A percentile compares a stretch with the other conserved stretches of the same genome.
Conservation (phyloP, 345 rosid species). For the Pugionium cornutum region DNA sequence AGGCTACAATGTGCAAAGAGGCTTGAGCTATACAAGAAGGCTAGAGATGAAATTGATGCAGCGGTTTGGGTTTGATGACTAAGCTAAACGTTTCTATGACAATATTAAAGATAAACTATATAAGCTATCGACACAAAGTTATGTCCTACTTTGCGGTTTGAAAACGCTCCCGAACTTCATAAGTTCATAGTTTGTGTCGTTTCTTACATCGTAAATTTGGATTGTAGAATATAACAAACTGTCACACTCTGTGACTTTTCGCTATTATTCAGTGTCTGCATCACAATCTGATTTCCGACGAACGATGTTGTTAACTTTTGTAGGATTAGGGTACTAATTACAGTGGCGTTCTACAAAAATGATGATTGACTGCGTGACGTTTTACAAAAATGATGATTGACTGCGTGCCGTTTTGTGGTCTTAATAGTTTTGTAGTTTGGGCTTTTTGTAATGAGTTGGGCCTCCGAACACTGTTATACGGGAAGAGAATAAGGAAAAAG, state of each 20-base stretch:
- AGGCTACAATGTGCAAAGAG: conserved; percentile 60
- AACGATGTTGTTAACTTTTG: too few species aligned
- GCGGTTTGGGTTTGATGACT: conserved; percentile 43
- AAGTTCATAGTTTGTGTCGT: too few species aligned
- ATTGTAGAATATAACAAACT: too few species aligned
- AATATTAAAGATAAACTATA: too few species aligned
- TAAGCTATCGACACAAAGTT: too few species aligned
- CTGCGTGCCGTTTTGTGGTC: background rate
- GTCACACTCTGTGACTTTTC: too few species aligned
- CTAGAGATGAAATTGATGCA: conserved; percentile 73
- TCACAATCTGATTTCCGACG: too few species aligned
- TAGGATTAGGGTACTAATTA: too few species aligned
- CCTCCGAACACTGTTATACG: background rate
- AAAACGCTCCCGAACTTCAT: too few species aligned
- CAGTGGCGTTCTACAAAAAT: background rate
- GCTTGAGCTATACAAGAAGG: conserved; percentile 71
- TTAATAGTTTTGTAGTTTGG: conserved; percentile 2
- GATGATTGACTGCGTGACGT: background rate
- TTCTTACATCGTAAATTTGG: too few species aligned
- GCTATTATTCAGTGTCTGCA: too few species aligned
- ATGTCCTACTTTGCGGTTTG: too few species aligned
- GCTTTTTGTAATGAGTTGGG: conserved; percentile 5
- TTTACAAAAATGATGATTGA: background rate
- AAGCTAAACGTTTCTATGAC: conserved; percentile 3
- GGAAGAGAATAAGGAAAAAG: background rate